Conservation (phyloP, 768 basidiomycete species). For the Leucogyrophana mollusca region DNA sequence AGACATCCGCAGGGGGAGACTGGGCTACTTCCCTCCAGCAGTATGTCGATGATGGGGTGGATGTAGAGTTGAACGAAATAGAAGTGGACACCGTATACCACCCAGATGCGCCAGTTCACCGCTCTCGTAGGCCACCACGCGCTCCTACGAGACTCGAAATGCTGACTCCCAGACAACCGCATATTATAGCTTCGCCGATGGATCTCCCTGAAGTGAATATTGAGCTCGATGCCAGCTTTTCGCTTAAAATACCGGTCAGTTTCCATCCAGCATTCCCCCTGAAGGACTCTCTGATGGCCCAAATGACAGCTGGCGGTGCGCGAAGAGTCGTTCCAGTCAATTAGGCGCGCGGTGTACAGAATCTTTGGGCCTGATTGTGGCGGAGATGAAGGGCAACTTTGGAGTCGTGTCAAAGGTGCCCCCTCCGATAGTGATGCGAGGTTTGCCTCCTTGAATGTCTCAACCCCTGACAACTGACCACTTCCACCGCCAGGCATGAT, state of each 20-base stretch:
- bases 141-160: constrained; percentile 1
- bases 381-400: constrained; percentile 20
- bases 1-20: neutral
- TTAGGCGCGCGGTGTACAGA: constrained; percentile 40
- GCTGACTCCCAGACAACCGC: neutral
- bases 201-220: constrained; percentile 29
- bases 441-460: constrained; percentile 13
- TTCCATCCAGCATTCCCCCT: neutral
- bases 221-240: constrained; percentile 38
- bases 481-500: constrained; percentile 31
- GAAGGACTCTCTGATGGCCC: neutral
- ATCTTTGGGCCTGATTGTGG: constrained; percentile 29
- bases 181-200: constrained; percentile 7
- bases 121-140: neutral
- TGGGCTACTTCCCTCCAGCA: constrained; percentile 7
- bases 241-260: constrained; percentile 42
- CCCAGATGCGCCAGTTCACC: neutral
- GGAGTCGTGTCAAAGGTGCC: constrained; percentile 20
- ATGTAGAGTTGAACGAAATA: neutral
- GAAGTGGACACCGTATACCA: too few species aligned
- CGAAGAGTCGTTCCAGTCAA: constrained; percentile 32
- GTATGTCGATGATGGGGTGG: constrained; percentile 10
- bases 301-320: constrained; percentile 32
- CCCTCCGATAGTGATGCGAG: constrained; percentile 18
- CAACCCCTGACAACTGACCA: neutral